Evolutionary conservation across 2,329 filamentous ascomycete genomes (phyloP).

Genomic region (Fusarium proliferatum): DNA sequence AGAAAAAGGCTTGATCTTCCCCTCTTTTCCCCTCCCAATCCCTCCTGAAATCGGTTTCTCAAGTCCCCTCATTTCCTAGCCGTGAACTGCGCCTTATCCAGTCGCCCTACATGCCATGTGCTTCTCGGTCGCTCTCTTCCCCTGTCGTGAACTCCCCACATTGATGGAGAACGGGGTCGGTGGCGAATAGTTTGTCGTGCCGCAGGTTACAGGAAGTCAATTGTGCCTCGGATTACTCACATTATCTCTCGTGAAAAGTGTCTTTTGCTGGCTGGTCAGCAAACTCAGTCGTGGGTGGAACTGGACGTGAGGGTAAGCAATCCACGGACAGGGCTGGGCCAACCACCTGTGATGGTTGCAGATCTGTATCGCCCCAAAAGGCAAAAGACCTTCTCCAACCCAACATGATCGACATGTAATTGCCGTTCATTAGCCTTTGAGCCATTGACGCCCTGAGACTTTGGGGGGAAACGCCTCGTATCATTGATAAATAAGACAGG

Average conservation of each 20-base stretch:
- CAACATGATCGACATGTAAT: slow-evolving; percentile 19
- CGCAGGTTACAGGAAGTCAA: slow-evolving; percentile 4
- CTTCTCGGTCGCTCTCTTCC: slow-evolving; percentile 18
- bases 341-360: slow-evolving; percentile 33
- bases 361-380: slow-evolving; percentile 35
- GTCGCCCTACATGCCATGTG: slow-evolving; percentile 24
- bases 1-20: slow-evolving; percentile 11
- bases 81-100: slow-evolving; percentile 32
- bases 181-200: slow-evolving; percentile 30
- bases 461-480: background rate
- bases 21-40: slow-evolving; percentile 21
- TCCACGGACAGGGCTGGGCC: slow-evolving; percentile 28
- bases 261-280: slow-evolving; percentile 21
- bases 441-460: slow-evolving; percentile 8
- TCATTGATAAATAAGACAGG: background rate
- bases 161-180: slow-evolving; percentile 26
- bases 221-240: slow-evolving; percentile 6
- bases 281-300: background rate
- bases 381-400: slow-evolving; percentile 17
- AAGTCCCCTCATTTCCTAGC: slow-evolving; percentile 13
- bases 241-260: slow-evolving; percentile 5
- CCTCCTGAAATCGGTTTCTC: slow-evolving; percentile 16
- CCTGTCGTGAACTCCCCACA: slow-evolving; percentile 38
- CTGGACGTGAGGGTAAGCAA: slow-evolving; percentile 7
- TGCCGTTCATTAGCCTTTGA: slow-evolving; percentile 1